A percentile compares a stretch with the other conserved stretches of the same genome.
phyloP scores from a whole-genome alignment of 2,329 filamentous ascomycete species.

The Fusarium mundagurra region DNA sequence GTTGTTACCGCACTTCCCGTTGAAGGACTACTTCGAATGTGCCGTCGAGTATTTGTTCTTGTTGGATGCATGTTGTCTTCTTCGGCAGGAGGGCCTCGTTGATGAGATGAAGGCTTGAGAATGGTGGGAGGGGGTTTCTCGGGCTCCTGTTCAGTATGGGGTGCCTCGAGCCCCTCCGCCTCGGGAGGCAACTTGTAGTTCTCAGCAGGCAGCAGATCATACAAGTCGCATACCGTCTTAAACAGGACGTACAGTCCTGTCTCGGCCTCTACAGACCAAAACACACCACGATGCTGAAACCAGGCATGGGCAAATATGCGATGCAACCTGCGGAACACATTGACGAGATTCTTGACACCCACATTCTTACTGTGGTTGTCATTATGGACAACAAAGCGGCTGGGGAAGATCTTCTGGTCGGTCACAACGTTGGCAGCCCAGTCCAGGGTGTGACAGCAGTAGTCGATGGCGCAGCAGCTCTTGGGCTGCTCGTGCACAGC shows the following conservation, averaged over 20 bases:
- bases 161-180: slow-evolving; percentile 81
- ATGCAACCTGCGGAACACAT: slow-evolving; percentile 93
- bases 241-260: slow-evolving; percentile 97
- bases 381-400: slow-evolving; percentile 71
- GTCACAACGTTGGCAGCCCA: slow-evolving; percentile 97
- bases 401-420: slow-evolving; percentile 94
- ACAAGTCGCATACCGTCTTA: slow-evolving; percentile 95
- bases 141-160: slow-evolving; percentile 54
- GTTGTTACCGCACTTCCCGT: slow-evolving; percentile 82
- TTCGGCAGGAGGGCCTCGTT: slow-evolving; percentile 47
- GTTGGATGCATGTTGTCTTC: slow-evolving; percentile 64
- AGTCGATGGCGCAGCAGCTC: slow-evolving; percentile 97
- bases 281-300: slow-evolving; percentile 96
- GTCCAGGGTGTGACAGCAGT: slow-evolving; percentile 98
- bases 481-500: slow-evolving; percentile 97
- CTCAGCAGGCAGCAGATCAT: slow-evolving; percentile 88
- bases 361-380: slow-evolving; percentile 68
- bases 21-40: slow-evolving; percentile 82
- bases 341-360: slow-evolving; percentile 86
- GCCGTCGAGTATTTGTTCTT: slow-evolving; percentile 79
- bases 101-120: slow-evolving; percentile 48
- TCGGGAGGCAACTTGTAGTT: slow-evolving; percentile 96
- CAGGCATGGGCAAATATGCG: slow-evolving; percentile 98
- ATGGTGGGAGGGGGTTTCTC: slow-evolving; percentile 49
- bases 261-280: slow-evolving; percentile 91